Percentiles rank a stretch among this genome's conserved stretches.
Evolutionary conservation across 2,329 filamentous ascomycete species (phyloP).

Genomic region (Neopestalotiopsis sp.): DNA sequence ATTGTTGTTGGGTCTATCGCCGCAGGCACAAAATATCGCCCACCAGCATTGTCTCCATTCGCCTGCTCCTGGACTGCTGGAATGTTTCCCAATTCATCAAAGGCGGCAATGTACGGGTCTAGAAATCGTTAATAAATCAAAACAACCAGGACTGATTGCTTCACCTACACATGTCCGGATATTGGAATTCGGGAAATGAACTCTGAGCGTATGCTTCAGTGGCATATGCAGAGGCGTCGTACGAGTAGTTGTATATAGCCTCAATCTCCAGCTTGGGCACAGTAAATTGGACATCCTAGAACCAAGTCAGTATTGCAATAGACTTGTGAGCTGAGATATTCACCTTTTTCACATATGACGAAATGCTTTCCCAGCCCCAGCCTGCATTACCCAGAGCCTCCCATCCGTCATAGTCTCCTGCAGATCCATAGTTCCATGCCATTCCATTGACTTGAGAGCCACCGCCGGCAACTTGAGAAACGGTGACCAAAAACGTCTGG

Average conservation of each 20-base stretch:
- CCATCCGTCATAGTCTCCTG: constrained; percentile 40
- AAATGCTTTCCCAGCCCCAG: constrained; percentile 42
- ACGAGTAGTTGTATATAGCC: constrained; percentile 12
- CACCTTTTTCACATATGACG: constrained; percentile 36
- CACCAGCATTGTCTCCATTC: constrained; percentile 3
- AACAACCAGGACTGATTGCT: not conserved
- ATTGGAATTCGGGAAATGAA: constrained; percentile 14
- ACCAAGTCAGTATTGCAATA: not conserved
- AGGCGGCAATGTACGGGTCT: constrained; percentile 12
- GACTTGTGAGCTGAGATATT: not conserved
- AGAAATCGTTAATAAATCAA: not conserved
- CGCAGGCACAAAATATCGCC: not conserved
- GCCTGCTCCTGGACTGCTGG: constrained; percentile 3
- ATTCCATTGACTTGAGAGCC: constrained; percentile 31
- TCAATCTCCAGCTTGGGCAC: constrained; percentile 5
- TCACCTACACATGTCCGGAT: constrained; percentile 14
- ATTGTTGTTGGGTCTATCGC: not conserved
- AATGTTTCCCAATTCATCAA: constrained; percentile 8
- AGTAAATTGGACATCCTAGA: constrained; percentile 3
- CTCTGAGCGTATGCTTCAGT: constrained; percentile 6
- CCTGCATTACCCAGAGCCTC: constrained; percentile 41
- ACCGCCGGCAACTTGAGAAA: constrained; percentile 16
- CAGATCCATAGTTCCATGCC: constrained; percentile 33
- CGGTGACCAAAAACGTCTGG: constrained; percentile 10
- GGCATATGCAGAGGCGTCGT: constrained; percentile 11